Base-by-base conservation (phyloP, 805 yeast genomes). In the Metschnikowia santaceciliae region DNA sequence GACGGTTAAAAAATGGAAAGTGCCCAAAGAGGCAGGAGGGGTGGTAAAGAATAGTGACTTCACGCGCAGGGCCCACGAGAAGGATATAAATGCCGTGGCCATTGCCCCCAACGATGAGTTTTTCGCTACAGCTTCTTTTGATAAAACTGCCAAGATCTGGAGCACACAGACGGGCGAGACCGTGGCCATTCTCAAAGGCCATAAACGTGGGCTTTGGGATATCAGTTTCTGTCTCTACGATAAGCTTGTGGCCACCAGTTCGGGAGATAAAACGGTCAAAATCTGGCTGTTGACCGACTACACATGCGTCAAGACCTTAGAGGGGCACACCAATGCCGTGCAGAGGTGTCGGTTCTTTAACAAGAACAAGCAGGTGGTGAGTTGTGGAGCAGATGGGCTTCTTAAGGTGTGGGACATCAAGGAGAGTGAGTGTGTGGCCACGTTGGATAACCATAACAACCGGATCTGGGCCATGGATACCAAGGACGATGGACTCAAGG, bases 21-120 rank as follows among this genome's bases (percentile, higher is more conserved):
- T 90, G 30, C 90, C 91, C 4, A 70, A 70, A 48, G 70, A 68
- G n/a, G 53, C 55, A 1, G 60, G 61, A 54, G 47, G 34, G 59
- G 50, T 62, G 3, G 76, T 88, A 6, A 82, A 77, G 59, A 72
- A 76, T 2, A 87, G 97, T 2, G 90, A 84, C 49, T 94, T 86
- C 67, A 94, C 99, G 0, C 82, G 97, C 74, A 82, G 91, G 62
- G 98, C 97, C 1, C 99, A 94, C 66, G 98, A 94, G 49, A 94
- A 92, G 66, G 97, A 94, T 67, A 94, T 94, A 53, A 95, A 94
- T 62, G 80, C 92, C 2, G 71, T 94, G 48, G 97, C 90, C 56
- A 75, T 94, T 3, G 79, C 97, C n/a, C 96, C 97, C 15, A 89
- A 90, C 62, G 95, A 92, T 67, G 86, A 84, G 56, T 75, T 78